A percentile compares a stretch with the other conserved stretches of the same genome.
Conservation (phyloP, 2,329 filamentous ascomycete genomes). For the Pseudogymnoascus sp. region DNA sequence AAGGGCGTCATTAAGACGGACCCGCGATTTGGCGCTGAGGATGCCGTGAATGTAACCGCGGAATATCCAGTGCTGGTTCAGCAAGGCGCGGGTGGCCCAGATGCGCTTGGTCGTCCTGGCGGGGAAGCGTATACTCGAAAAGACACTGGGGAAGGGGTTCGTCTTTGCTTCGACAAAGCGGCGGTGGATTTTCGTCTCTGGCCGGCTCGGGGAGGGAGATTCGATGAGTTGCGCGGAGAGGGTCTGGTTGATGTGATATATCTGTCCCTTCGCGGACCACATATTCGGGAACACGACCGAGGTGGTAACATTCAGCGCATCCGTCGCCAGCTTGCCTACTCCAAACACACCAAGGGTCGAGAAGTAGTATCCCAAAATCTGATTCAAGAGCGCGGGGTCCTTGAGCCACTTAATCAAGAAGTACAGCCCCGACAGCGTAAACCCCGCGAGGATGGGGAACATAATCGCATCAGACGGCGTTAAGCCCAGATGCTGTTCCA, state of each 20-base stretch:
- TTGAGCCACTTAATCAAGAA: slow-evolving; percentile 82
- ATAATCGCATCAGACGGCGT: slow-evolving; percentile 72
- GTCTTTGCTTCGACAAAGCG: slow-evolving; percentile 21
- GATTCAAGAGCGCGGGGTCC: slow-evolving; percentile 73
- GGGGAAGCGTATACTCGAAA: slow-evolving; percentile 28
- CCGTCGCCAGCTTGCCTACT: slow-evolving; percentile 63
- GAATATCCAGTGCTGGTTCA: slow-evolving; percentile 42
- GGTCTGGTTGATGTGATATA: slow-evolving; percentile 39
- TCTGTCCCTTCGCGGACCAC: slow-evolving; percentile 45
- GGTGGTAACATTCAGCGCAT: slow-evolving; percentile 54
- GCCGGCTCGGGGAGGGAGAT: slow-evolving; percentile 8
- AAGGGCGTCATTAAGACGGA: slow-evolving; percentile 21
- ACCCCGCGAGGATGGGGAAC: slow-evolving; percentile 70
- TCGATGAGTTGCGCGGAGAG: slow-evolving; percentile 27
- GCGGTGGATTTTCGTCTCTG: slow-evolving; percentile 10
- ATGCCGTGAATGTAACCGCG: slow-evolving; percentile 21
- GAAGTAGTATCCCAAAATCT: slow-evolving; percentile 76
- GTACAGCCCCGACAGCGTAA: slow-evolving; percentile 68
- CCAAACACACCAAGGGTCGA: slow-evolving; percentile 71
- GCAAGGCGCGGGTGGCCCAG: slow-evolving; percentile 44
- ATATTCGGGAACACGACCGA: slow-evolving; percentile 65
- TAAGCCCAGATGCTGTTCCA: slow-evolving; percentile 56
- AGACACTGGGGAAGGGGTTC: slow-evolving; percentile 33
- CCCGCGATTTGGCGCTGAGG: slow-evolving; percentile 16
- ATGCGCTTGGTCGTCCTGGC: slow-evolving; percentile 23